Base-by-base conservation (phyloP, 257 asterid genomes). In the Perilla frutescens region DNA sequence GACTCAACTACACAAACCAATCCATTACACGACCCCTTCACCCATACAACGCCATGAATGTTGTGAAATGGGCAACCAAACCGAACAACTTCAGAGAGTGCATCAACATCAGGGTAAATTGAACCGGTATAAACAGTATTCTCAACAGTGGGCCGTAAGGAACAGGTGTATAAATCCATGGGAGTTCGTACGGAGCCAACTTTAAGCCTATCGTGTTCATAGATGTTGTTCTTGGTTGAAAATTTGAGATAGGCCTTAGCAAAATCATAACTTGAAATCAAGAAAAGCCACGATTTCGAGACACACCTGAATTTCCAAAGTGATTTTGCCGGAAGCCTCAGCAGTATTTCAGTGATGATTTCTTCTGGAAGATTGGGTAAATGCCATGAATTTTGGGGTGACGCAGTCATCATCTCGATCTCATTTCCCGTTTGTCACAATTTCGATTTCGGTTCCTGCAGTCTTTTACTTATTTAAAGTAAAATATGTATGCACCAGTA, bases 321-420 rank as follows among this genome's bases (percentile, higher is more conserved):
- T 4, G 80, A 41, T 14, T 79, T 81, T 43, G 65, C 83, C 0
- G 83, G 86, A 8, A 84, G 72, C 53, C 84, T 73, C 63, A 51
- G 68, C 44, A 84, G 67, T 44, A 81, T 76, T 44, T 84, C 81
- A 0, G 9, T 57, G 78, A 74, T 74, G 7, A 74, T 40, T 39
- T 74, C 72, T 54, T 44, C 66, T 3, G 78, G 72, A 14, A 73
- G 29, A 73, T 54, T 20, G 31, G 49, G 48, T 36, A 1, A 37
- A 2, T 40, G 62, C 62, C 9, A 14, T n/a, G 57, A 4, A 6
- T 51, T 15, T 51, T 31, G 14, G 14, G 39, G 62, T 3, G 62
- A 40, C 43, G 77, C 34, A 37, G 32, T 5, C 0, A 15, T 48
- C 68, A 61, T 47, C 31, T 72, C 69, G 15, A 37, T 36, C 37